A percentile compares a stretch with the other conserved stretches of the same genome.
phyloP scores from a whole-genome alignment of 1,284 basidiomycete genomes.

The Ganoderma resinaceum region DNA sequence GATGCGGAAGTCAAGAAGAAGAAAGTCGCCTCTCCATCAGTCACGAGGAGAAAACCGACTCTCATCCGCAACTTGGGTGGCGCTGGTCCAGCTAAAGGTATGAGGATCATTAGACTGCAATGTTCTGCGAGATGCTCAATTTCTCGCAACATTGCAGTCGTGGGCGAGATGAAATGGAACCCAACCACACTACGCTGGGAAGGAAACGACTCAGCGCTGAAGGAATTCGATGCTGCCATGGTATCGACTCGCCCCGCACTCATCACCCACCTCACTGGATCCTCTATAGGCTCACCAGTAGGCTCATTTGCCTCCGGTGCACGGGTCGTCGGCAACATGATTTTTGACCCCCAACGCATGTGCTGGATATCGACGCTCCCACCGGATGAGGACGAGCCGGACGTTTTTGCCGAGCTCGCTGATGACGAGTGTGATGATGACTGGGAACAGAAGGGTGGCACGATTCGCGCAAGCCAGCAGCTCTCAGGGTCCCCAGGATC shows the following conservation, averaged over 20 bases:
- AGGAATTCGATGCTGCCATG: constrained; percentile 88
- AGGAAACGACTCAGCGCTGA: constrained; percentile 90
- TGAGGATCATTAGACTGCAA: constrained; percentile 35
- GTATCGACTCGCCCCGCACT: constrained; percentile 93
- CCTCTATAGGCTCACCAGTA: constrained; percentile 79
- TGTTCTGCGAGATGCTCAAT: constrained; percentile 2
- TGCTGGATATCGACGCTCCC: constrained; percentile 89
- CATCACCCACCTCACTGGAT: constrained; percentile 89
- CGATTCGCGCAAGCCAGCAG: constrained; percentile 74
- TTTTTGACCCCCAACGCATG: constrained; percentile 94
- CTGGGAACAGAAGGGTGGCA: constrained; percentile 77
- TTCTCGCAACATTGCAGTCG: constrained; percentile 53
- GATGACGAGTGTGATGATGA: constrained; percentile 84
- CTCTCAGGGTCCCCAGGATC: constrained; percentile 35
- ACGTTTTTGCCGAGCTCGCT: constrained; percentile 89
- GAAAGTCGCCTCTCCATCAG: constrained; percentile 52
- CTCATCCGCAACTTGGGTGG: constrained; percentile 88
- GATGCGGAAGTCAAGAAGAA: constrained; percentile 58
- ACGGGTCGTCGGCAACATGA: constrained; percentile 95
- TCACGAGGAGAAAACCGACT: constrained; percentile 76
- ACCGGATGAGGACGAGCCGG: constrained; percentile 91
- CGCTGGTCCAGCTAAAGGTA: constrained; percentile 78
- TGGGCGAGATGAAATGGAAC: constrained; percentile 98
- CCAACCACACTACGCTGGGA: constrained; percentile 91
- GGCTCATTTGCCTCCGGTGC: constrained; percentile 80